Base-by-base conservation (phyloP, 305 asterid genomes). In the Fraxinus sp. region DNA sequence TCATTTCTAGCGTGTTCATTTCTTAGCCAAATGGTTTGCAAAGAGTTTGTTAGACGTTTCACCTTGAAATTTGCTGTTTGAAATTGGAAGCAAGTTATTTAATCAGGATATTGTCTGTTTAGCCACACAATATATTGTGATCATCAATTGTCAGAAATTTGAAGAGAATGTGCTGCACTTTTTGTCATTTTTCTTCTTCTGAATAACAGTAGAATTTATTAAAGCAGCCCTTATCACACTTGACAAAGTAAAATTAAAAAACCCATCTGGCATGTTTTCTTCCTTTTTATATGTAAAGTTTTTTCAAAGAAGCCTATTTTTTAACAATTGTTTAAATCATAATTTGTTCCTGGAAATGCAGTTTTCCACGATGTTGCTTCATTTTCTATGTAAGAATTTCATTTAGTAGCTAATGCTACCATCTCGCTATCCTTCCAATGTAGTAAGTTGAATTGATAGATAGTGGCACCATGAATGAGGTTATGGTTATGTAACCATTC, bases 51-150 rank as follows among this genome's bases (percentile, higher is more conserved):
- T 28, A 24, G 36, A 68, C 33, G 4, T 68, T 24, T 32, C 73
- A 64, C 73, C 73, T 64, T 24, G 73, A 64, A 64, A 64, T 64
- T 64, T 64, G 73, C 75, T 4, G 39, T 68, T 68, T 68, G 37
- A 28, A 68, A 13, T 9, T 28, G 10, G 18, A 13, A 13, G 75
- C 37, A 68, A 18, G 75, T 68, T 68, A 28, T 33, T 4, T 68
- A 26, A 28, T 18, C 30, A 8, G 4, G 75, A 68, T 68, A 68
- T 68, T 4, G 37, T 68, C 39, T 68, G 32, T 68, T 70, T 30
- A 30, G 20, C n/a, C 37, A 28, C 18, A 68, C 35, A 66, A 26
- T 28, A 26, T 0, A 30, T 35, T 70, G 37, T 30, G 39, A 30
- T 30, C 37, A 28, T 28, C 39, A 30, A 70, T 30, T 30, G 37